Evolutionary conservation across 2,329 filamentous ascomycete genomes (phyloP).

Genomic region (Colletotrichum nymphaeae): DNA sequence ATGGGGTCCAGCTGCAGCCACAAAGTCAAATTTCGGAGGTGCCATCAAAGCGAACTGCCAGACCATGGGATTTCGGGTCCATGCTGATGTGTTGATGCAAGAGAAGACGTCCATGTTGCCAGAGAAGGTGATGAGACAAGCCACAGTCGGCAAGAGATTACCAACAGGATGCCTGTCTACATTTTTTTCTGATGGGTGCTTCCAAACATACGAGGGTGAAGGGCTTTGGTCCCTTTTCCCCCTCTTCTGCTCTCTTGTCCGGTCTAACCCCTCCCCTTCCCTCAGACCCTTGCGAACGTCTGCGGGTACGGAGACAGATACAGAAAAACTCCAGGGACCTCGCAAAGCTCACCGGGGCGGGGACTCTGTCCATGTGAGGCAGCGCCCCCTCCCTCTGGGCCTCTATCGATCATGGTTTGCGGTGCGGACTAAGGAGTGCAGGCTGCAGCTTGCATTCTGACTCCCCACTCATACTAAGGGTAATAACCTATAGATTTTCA

Average conservation of each 20-base stretch:
- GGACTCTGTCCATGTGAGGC: background rate
- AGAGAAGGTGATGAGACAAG: conserved; percentile 2
- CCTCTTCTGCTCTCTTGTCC: background rate
- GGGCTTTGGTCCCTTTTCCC: background rate
- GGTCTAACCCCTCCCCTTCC: background rate
- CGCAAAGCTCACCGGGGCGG: background rate
- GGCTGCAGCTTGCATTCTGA: background rate
- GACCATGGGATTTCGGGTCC: conserved; percentile 9
- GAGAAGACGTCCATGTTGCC: conserved; percentile 9
- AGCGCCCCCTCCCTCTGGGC: background rate
- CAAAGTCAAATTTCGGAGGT: conserved; percentile 17
- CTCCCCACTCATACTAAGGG: background rate
- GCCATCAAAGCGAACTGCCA: conserved; percentile 9
- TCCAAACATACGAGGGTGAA: background rate
- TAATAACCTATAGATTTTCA: background rate
- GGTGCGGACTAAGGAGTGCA: background rate
- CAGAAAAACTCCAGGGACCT: background rate
- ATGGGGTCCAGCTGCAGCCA: conserved; percentile 27
- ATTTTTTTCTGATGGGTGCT: background rate
- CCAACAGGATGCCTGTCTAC: background rate
- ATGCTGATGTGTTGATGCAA: conserved; percentile 9
- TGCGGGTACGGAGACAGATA: background rate
- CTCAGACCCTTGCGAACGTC: background rate
- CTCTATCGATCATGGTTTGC: too few species aligned
- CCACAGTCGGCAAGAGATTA: background rate